These are phyloP conservation scores for Botryotinia globosa DNA, from an alignment of 2,329 filamentous ascomycete genomes.

Conservation along the genomic window DNA sequence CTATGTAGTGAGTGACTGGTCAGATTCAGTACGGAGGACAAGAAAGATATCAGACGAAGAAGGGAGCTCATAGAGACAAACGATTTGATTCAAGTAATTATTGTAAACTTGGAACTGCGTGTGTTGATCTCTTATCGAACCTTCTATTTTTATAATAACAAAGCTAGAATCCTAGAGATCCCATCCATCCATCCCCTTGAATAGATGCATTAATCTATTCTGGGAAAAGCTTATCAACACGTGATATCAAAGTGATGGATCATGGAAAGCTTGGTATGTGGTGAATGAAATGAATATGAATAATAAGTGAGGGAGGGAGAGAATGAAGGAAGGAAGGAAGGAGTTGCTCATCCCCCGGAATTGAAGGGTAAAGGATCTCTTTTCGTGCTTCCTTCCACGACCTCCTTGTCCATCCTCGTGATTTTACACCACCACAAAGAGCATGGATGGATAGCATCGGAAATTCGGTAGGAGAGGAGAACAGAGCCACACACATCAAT, in stretches of 20 bases:
- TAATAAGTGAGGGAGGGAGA: not conserved
- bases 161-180: not conserved
- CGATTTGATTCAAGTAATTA: not conserved
- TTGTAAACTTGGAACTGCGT: no score
- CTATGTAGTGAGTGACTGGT: no score
- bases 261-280: not conserved
- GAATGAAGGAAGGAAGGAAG: not conserved
- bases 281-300: not conserved
- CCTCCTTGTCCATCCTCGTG: constrained; percentile 5
- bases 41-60: not conserved
- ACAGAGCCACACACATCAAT: constrained; percentile 4
- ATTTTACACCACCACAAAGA: constrained; percentile 9
- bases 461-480: not conserved
- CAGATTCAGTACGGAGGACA: not conserved
- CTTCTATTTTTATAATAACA: constrained; percentile 15
- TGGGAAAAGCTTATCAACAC: constrained; percentile 13
- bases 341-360: not conserved
- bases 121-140: not conserved
- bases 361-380: not conserved
- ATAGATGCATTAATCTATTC: not conserved
- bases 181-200: no score
- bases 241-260: constrained; percentile 20
- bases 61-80: not conserved
- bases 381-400: constrained; percentile 13
- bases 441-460: constrained; percentile 10